Conservation (phyloP, 2,329 filamentous ascomycete species). For the Aspergillus sp. region DNA sequence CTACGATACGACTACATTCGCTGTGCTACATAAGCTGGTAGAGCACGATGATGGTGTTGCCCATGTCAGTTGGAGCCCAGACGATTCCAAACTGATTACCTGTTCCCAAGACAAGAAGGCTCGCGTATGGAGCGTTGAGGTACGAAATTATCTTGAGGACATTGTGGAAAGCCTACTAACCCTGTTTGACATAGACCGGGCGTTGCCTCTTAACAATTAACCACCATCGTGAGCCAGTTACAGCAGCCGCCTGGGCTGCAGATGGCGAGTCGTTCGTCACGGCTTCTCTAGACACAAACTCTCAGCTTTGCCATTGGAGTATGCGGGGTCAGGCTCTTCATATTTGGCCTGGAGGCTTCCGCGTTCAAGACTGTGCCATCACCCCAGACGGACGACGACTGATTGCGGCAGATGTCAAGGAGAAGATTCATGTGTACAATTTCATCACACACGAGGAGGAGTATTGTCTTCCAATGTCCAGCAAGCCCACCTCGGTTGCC, state of each 20-base stretch:
- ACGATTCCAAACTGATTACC: conserved; percentile 79
- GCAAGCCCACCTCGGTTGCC: conserved; percentile 70
- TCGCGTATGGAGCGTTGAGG: conserved; percentile 68
- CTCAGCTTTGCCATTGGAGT: conserved; percentile 68
- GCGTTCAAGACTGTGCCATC: conserved; percentile 80
- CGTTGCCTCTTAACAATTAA: conserved; percentile 59
- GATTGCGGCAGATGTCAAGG: conserved; percentile 68
- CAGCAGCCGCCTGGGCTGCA: conserved; percentile 81
- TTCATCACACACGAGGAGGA: conserved; percentile 68
- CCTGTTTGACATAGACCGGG: conserved; percentile 50
- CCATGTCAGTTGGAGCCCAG: conserved; percentile 85
- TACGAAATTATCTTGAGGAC: conserved; percentile 35
- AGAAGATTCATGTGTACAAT: conserved; percentile 76
- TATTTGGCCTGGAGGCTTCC: conserved; percentile 65
- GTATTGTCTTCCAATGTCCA: conserved; percentile 66
- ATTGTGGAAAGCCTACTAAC: conserved; percentile 3
- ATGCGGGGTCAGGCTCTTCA: conserved; percentile 57
- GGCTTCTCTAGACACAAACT: conserved; percentile 65
- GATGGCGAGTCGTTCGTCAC: conserved; percentile 75
- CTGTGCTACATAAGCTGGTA: conserved; percentile 56
- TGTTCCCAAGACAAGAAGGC: conserved; percentile 73
- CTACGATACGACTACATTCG: conserved; percentile 71
- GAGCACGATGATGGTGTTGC: conserved; percentile 69
- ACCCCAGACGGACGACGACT: conserved; percentile 75
- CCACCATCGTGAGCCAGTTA: conserved; percentile 77